Conservation (phyloP, 2,329 filamentous ascomycete species). For the Alternaria conjuncta region DNA sequence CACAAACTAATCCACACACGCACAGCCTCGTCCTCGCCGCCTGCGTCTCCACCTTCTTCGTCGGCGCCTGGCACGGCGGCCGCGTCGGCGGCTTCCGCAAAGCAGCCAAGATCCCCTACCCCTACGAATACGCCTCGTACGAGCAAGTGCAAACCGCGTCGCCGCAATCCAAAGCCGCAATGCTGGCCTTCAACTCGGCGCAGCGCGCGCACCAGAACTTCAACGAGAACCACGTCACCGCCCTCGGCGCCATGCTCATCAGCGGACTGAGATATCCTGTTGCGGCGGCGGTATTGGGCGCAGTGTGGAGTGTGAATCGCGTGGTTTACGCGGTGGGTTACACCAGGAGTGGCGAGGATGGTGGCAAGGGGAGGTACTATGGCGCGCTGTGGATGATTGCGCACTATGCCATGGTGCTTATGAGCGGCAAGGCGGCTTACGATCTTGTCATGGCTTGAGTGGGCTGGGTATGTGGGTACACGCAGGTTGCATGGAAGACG, state of each 20-base stretch:
- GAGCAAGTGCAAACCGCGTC: constrained; percentile 57
- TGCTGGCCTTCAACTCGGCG: constrained; percentile 55
- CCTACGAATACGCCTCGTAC: constrained; percentile 63
- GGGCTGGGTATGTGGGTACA: background rate
- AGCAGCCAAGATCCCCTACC: constrained; percentile 62
- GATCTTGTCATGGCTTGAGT: constrained; percentile 26
- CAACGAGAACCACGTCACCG: constrained; percentile 63
- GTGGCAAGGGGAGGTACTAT: constrained; percentile 54
- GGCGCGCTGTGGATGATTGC: constrained; percentile 44
- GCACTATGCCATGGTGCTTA: constrained; percentile 37
- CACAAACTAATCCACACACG: constrained; percentile 11
- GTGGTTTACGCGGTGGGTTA: constrained; percentile 58
- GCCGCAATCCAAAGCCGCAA: constrained; percentile 49
- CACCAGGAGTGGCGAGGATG: constrained; percentile 45
- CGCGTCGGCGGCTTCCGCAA: constrained; percentile 58
- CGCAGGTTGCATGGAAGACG: background rate
- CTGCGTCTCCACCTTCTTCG: constrained; percentile 61
- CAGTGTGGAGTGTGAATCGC: constrained; percentile 59
- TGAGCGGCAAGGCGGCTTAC: constrained; percentile 36
- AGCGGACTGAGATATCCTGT: constrained; percentile 62
- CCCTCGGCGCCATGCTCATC: constrained; percentile 60
- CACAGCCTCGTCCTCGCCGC: constrained; percentile 63
- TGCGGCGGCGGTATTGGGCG: constrained; percentile 54
- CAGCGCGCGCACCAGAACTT: constrained; percentile 62
- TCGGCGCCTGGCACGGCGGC: constrained; percentile 59